Evolutionary conservation across 2,329 filamentous ascomycete species (phyloP).

Genomic region (Diaporthe citriasiana): DNA sequence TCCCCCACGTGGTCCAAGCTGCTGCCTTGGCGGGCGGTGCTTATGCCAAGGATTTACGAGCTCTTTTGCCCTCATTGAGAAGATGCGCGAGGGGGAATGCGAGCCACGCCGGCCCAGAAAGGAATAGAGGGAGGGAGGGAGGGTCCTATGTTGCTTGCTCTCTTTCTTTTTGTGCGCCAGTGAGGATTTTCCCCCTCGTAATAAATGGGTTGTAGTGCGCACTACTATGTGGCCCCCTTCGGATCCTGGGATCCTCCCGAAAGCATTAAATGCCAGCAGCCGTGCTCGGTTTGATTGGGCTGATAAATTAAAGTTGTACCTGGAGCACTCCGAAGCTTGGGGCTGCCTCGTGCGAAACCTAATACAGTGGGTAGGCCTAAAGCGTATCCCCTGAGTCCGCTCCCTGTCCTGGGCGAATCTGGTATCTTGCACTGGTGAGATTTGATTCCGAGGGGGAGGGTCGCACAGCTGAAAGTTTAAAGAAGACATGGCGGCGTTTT

Average conservation of each 20-base stretch:
- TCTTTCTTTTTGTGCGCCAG: background rate
- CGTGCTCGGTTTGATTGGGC: slow-evolving; percentile 2
- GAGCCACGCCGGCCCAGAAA: background rate
- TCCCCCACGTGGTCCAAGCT: slow-evolving; percentile 15
- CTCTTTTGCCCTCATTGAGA: background rate
- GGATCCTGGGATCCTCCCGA: background rate
- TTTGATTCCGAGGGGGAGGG: background rate
- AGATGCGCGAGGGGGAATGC: background rate
- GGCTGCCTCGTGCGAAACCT: background rate
- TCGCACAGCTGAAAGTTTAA: slow-evolving; percentile 3
- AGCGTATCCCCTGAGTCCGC: background rate
- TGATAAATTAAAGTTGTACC: slow-evolving; percentile 22
- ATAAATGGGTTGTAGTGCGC: too few species aligned
- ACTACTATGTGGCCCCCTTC: background rate
- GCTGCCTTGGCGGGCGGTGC: slow-evolving; percentile 10
- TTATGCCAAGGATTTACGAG: slow-evolving; percentile 29
- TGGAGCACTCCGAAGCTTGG: slow-evolving; percentile 14
- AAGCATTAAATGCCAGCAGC: background rate
- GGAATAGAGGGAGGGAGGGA: background rate
- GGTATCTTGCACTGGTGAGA: background rate
- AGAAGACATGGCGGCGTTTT: background rate
- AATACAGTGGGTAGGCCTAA: slow-evolving; percentile 18
- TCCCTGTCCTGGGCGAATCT: background rate
- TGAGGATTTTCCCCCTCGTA: too few species aligned
- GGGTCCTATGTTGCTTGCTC: background rate